Conservation (phyloP, 805 yeast species). For the Suhomyces tanzawaensis region DNA sequence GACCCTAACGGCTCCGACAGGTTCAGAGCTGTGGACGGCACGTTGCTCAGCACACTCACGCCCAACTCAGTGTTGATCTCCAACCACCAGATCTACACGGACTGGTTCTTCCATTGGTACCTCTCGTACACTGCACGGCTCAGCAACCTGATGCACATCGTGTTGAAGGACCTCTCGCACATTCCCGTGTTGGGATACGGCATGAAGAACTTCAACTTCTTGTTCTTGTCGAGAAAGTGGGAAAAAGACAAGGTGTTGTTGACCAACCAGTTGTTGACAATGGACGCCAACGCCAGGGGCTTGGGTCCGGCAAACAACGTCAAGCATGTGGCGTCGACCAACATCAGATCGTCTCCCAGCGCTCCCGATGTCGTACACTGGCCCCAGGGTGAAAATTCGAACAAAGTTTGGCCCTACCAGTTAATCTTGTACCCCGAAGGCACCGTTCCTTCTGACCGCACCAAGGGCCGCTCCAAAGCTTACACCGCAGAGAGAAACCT, state of each 20-base stretch:
- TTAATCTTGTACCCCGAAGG: slow-evolving; percentile 91
- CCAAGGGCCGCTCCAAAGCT: slow-evolving; percentile 53
- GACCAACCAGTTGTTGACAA: slow-evolving; percentile 50
- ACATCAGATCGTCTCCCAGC: slow-evolving; percentile 8
- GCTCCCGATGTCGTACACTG: slow-evolving; percentile 17
- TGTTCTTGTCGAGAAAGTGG: slow-evolving; percentile 86
- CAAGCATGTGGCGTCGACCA: slow-evolving; percentile 30
- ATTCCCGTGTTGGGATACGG: slow-evolving; percentile 84
- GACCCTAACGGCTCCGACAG: slow-evolving; percentile 25
- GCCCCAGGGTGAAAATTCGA: slow-evolving; percentile 29
- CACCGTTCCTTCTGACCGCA: slow-evolving; percentile 72
- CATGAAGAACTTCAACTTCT: slow-evolving; percentile 73
- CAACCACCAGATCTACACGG: slow-evolving; percentile 94
- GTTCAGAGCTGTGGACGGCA: slow-evolving; percentile 6
- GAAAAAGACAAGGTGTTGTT: slow-evolving; percentile 63
- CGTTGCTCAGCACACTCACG: slow-evolving; percentile 5
- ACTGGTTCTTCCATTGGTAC: slow-evolving; percentile 94
- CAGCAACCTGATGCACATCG: slow-evolving; percentile 64
- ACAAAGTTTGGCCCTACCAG: slow-evolving; percentile 48
- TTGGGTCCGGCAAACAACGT: slow-evolving; percentile 50
- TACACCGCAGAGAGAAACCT: slow-evolving; percentile 55
- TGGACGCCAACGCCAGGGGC: slow-evolving; percentile 63
- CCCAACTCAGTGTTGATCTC: slow-evolving; percentile 66
- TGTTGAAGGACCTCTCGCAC: slow-evolving; percentile 72
- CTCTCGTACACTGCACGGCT: slow-evolving; percentile 64